Conservation (phyloP, 2,329 filamentous ascomycete species). For the Orbilia javanica region DNA sequence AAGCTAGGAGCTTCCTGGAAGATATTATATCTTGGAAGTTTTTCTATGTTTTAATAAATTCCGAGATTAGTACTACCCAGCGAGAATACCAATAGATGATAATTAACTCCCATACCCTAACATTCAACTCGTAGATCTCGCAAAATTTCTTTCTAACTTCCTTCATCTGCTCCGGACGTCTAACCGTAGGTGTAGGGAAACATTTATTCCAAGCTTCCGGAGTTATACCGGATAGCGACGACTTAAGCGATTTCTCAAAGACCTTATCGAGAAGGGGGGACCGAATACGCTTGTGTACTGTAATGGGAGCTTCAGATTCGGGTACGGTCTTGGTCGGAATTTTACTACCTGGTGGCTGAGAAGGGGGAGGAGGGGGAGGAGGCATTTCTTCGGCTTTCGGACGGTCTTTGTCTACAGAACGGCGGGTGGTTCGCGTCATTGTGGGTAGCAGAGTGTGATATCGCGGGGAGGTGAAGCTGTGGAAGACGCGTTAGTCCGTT, state of each 20-base stretch:
- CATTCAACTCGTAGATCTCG: constrained; percentile 52
- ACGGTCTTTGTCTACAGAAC: constrained; percentile 30
- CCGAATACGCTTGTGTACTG: constrained; percentile 47
- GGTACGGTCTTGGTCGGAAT: background rate
- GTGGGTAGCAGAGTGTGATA: background rate
- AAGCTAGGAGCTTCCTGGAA: constrained; percentile 46
- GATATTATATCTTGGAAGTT: constrained; percentile 54
- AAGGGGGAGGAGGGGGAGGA: background rate
- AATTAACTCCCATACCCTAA: constrained; percentile 27
- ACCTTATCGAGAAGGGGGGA: constrained; percentile 51
- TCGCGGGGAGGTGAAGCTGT: constrained; percentile 1
- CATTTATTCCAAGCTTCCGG: constrained; percentile 54
- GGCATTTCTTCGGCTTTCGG: constrained; percentile 43
- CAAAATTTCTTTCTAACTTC: constrained; percentile 43
- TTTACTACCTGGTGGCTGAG: background rate
- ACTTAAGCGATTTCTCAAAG: constrained; percentile 47
- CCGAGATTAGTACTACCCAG: background rate
- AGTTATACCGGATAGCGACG: constrained; percentile 46
- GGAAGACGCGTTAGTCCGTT: constrained; percentile 53
- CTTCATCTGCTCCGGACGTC: constrained; percentile 46
- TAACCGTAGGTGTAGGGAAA: constrained; percentile 40
- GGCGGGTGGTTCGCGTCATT: constrained; percentile 50
- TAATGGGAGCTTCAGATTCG: constrained; percentile 28
- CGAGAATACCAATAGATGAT: background rate
- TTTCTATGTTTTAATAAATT: constrained; percentile 24